These are phyloP conservation scores for Aureobasidium sp. DNA, from an alignment of 2,329 filamentous ascomycete species.

Conservation along the genomic window DNA sequence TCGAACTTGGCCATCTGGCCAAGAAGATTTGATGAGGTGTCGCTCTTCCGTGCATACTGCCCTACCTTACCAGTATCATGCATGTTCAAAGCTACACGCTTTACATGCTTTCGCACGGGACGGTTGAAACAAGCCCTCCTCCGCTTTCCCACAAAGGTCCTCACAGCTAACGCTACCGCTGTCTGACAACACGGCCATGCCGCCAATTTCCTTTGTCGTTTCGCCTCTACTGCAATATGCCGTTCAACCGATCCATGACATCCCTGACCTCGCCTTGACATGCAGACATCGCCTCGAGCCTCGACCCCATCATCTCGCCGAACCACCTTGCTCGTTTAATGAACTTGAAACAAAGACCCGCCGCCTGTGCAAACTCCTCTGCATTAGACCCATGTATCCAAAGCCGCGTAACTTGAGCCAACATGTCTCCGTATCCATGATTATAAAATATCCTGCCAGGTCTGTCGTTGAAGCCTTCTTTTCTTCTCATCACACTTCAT, in stretches of 20 bases:
- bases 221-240: not conserved
- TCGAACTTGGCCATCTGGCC: too few species aligned
- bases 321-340: constrained; percentile 12
- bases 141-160: not conserved
- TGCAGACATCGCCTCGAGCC: constrained; percentile 4
- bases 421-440: not conserved
- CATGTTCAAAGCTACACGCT: too few species aligned
- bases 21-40: too few species aligned
- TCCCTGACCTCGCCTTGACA: not conserved
- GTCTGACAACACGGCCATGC: not conserved
- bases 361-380: constrained; percentile 12
- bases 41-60: too few species aligned
- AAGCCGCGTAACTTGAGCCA: not conserved
- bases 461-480: not conserved
- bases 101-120: too few species aligned
- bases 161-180: not conserved
- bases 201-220: not conserved
- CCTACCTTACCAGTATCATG: too few species aligned
- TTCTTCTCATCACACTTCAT: not conserved
- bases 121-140: not conserved
- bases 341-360: constrained; percentile 13
- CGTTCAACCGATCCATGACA: not conserved
- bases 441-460: constrained; percentile 9
- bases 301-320: not conserved
- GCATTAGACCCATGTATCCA: constrained; percentile 7